phyloP scores from a whole-genome alignment of 371 early-diverging fungal species.

The Mycotypha africana region DNA sequence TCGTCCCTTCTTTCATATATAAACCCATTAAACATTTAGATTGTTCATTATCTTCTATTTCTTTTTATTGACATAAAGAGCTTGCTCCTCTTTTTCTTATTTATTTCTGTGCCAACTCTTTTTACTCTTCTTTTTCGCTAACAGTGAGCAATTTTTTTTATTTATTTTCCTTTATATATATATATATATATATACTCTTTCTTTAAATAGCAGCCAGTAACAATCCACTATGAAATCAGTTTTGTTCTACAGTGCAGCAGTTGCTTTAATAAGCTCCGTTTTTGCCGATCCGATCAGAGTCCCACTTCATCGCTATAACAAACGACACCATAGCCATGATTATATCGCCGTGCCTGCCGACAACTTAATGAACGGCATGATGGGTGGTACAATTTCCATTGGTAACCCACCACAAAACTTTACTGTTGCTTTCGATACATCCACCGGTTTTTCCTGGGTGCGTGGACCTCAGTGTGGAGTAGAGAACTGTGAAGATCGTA shows the following conservation, averaged over 20 bases:
- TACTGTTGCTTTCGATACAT: constrained; percentile 25
- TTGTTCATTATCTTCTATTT: too few relatives aligned
- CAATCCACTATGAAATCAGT: constrained; percentile 14
- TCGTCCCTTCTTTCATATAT: too few relatives aligned
- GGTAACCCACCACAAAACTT: constrained; percentile 28
- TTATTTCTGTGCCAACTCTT: too few relatives aligned
- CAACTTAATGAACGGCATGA: constrained; percentile 19
- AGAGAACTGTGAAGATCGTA: constrained; percentile 26
- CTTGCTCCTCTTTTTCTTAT: too few relatives aligned
- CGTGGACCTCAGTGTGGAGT: constrained; percentile 11
- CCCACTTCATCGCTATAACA: constrained; percentile 9
- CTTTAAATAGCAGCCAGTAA: too few relatives aligned
- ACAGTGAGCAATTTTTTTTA: too few relatives aligned
- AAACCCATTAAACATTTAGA: too few relatives aligned
- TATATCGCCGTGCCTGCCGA: constrained; percentile 8
- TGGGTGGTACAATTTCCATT: constrained; percentile 18
- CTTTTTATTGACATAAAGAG: too few relatives aligned
- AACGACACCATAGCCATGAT: not conserved
- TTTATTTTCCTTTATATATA: too few relatives aligned
- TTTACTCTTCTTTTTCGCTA: too few relatives aligned
- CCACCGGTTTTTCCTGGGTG: constrained; percentile 26
- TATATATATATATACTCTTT: not conserved
- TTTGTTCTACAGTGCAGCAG: constrained; percentile 7
- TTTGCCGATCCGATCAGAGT: constrained; percentile 12
- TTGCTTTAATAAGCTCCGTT: constrained; percentile 4